A percentile compares a stretch with the other conserved stretches of the same genome.
These are phyloP conservation scores for Nicotiana tomentosiformis DNA, from an alignment of 257 asterid genomes.

Conservation along the genomic window DNA sequence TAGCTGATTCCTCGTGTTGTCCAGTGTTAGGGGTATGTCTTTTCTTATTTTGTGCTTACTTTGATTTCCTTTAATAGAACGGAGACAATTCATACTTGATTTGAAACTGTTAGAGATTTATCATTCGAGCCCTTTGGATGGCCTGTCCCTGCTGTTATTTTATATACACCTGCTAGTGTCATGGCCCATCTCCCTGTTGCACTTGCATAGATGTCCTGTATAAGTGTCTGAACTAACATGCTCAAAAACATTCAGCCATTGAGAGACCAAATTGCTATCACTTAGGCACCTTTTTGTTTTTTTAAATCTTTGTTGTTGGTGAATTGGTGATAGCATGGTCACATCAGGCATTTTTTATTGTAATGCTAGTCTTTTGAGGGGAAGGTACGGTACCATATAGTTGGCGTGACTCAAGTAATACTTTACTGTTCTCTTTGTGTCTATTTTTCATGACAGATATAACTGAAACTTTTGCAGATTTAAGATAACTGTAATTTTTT, in stretches of 20 bases:
- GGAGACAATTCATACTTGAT: neutral
- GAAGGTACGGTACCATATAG: neutral
- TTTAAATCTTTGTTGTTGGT: neutral
- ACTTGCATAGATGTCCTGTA: neutral
- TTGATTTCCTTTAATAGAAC: too few relatives aligned
- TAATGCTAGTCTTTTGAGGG: neutral
- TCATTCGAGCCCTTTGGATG: neutral
- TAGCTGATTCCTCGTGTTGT: neutral
- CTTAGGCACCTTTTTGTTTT: neutral
- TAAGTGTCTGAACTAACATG: neutral
- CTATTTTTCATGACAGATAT: neutral
- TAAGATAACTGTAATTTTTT: conserved; percentile 15
- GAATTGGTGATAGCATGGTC: neutral
- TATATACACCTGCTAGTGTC: neutral
- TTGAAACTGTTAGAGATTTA: neutral
- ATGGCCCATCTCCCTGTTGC: neutral
- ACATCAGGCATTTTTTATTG: neutral
- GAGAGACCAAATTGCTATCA: neutral
- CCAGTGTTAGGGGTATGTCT: neutral
- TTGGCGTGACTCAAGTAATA: neutral
- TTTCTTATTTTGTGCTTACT: neutral
- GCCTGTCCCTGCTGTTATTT: neutral
- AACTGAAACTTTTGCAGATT: neutral
- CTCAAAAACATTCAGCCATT: neutral
- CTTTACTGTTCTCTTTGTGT: neutral